phyloP scores from a whole-genome alignment of 768 basidiomycete genomes.

The Psilocybe sp. region DNA sequence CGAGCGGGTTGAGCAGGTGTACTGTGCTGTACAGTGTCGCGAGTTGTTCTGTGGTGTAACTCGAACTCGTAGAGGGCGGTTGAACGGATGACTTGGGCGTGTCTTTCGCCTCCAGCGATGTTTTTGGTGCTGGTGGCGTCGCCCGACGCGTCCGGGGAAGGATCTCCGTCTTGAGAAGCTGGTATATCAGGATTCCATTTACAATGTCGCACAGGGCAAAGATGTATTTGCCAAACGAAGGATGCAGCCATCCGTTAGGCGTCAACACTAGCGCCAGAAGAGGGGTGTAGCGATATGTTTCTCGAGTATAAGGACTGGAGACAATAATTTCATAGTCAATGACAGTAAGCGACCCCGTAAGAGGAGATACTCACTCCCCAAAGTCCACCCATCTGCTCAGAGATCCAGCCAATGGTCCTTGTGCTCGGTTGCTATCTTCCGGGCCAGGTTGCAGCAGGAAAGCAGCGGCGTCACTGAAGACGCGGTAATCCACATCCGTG shows the following conservation, averaged over 20 bases:
- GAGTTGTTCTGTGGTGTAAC: slow-evolving; percentile 14
- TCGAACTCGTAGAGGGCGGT: no score
- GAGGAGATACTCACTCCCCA: slow-evolving; percentile 67
- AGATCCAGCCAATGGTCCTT: slow-evolving; percentile 51
- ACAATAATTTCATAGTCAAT: slow-evolving; percentile 3
- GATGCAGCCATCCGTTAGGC: slow-evolving; percentile 79
- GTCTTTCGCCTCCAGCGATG: not conserved
- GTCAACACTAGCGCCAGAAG: slow-evolving; percentile 79
- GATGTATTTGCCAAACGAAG: slow-evolving; percentile 87
- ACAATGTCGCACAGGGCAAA: slow-evolving; percentile 84
- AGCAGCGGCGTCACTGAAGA: slow-evolving; percentile 88
- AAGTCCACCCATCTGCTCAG: slow-evolving; percentile 34
- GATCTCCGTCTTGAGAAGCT: slow-evolving; percentile 50
- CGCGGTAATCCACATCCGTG: slow-evolving; percentile 96
- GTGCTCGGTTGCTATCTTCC: slow-evolving; percentile 45
- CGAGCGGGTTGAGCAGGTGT: slow-evolving; percentile 91
- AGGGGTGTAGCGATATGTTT: slow-evolving; percentile 97
- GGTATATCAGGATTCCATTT: slow-evolving; percentile 72
- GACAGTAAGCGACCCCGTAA: not conserved
- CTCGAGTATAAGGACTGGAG: slow-evolving; percentile 82
- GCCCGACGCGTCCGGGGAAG: slow-evolving; percentile 27
- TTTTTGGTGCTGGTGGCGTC: slow-evolving; percentile 3
- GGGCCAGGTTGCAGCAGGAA: slow-evolving; percentile 57
- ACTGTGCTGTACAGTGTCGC: slow-evolving; percentile 62
- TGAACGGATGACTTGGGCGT: no score